phyloP scores from a whole-genome alignment of 345 rosid species.

The Eucalyptus curtisii region DNA sequence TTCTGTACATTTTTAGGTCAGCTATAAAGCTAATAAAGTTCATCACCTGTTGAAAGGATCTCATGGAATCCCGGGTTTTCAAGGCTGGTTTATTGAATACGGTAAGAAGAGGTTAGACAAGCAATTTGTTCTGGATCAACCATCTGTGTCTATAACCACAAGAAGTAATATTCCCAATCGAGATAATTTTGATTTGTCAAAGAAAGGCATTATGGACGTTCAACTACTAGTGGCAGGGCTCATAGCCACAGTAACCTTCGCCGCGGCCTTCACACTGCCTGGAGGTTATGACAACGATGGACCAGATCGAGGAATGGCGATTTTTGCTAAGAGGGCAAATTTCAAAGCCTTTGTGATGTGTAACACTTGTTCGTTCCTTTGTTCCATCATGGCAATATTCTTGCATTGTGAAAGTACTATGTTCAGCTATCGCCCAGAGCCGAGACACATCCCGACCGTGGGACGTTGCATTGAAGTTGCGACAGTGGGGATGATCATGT shows the following conservation, averaged over 20 bases:
- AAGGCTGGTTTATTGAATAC: neutral
- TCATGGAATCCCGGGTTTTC: neutral
- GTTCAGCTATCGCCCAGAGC: neutral
- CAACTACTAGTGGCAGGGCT: neutral
- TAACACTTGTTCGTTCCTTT: neutral
- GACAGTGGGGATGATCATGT: neutral
- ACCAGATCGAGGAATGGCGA: neutral
- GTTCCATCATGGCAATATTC: neutral
- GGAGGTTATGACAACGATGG: neutral
- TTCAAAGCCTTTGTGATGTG: neutral
- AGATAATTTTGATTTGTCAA: neutral
- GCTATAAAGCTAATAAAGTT: neutral
- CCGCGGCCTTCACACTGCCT: neutral
- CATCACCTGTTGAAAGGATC: neutral
- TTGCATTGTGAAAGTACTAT: no score
- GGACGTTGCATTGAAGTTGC: rapidly evolving
- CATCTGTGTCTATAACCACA: neutral
- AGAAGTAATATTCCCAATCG: neutral
- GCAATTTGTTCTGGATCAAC: neutral
- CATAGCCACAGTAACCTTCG: neutral
- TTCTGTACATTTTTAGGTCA: neutral
- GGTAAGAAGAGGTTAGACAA: neutral
- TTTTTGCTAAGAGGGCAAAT: neutral
- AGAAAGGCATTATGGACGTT: neutral
- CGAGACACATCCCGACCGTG: neutral